Evolutionary conservation across 768 basidiomycete species (phyloP).

Genomic region (Calocybe indica): DNA sequence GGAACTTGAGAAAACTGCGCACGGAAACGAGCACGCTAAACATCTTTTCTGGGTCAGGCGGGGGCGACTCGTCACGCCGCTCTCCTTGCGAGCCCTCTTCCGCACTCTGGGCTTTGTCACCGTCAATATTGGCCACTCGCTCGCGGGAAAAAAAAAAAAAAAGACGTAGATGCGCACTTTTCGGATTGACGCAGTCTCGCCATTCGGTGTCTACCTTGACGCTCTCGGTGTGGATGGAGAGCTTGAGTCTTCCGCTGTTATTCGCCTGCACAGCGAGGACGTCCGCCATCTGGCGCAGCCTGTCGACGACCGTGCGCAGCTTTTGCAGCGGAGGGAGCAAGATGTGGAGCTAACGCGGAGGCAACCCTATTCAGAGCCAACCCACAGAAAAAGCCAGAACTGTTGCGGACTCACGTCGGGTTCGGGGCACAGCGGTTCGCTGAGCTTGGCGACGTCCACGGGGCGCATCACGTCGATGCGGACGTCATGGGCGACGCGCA

Average conservation of each 20-base stretch:
- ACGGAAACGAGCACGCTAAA: constrained; percentile 66
- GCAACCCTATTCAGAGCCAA: neutral
- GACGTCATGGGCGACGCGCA: constrained; percentile 75
- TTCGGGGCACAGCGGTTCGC: constrained; percentile 80
- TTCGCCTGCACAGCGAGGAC: constrained; percentile 66
- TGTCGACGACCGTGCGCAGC: constrained; percentile 74
- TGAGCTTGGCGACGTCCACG: constrained; percentile 61
- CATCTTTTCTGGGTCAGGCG: constrained; percentile 48
- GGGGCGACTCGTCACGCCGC: constrained; percentile 26
- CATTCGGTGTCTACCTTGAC: constrained; percentile 80
- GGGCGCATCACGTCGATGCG: constrained; percentile 77
- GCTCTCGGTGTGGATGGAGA: constrained; percentile 61
- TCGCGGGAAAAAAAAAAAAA: constrained; percentile 2
- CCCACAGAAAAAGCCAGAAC: neutral
- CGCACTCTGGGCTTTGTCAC: constrained; percentile 9
- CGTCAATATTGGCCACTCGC: neutral
- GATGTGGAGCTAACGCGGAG: constrained; percentile 56
- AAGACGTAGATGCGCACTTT: constrained; percentile 28
- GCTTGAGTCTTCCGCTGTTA: constrained; percentile 44
- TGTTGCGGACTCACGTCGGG: constrained; percentile 56
- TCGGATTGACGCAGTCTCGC: constrained; percentile 65
- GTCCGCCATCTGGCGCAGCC: constrained; percentile 65
- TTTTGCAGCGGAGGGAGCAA: constrained; percentile 70
- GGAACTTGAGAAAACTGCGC: constrained; percentile 74
- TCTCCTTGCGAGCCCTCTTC: constrained; percentile 27